phyloP scores from a whole-genome alignment of 345 rosid species.

The Syzygium jambos region DNA sequence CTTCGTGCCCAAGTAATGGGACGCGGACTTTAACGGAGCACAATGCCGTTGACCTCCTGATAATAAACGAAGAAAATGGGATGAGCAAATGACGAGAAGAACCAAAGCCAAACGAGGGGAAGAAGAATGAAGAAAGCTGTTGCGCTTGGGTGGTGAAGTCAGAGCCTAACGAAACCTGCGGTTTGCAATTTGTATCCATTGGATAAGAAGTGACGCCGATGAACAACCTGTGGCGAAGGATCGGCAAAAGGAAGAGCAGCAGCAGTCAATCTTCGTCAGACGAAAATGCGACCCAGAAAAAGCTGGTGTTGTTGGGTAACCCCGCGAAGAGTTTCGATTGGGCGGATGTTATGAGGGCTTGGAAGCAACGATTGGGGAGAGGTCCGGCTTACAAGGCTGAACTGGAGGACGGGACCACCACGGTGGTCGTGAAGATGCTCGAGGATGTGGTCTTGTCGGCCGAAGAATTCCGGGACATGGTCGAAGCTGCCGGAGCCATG shows the following conservation, averaged over 20 bases:
- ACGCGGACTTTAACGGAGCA: not conserved
- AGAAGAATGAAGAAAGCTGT: too few relatives aligned
- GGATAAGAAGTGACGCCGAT: not conserved
- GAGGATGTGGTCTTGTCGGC: not conserved
- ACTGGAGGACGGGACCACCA: not conserved
- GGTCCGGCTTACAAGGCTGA: not conserved
- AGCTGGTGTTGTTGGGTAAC: not conserved
- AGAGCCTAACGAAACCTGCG: not conserved
- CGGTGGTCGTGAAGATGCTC: not conserved
- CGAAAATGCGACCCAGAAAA: not conserved
- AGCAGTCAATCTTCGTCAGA: fast-evolving
- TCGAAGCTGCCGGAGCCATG: not conserved
- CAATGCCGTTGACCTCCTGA: not conserved
- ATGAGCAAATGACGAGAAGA: not conserved
- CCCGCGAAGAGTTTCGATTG: not conserved
- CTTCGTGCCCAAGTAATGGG: not conserved
- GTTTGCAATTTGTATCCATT: not conserved
- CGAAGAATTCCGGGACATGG: not conserved
- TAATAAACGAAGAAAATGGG: not conserved
- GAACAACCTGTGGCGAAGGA: not conserved
- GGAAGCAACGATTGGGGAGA: not conserved
- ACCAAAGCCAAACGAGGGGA: too few relatives aligned
- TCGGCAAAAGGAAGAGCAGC: not conserved
- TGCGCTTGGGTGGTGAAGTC: too few relatives aligned
- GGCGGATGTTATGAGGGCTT: not conserved